Conservation (phyloP, 2,329 filamentous ascomycete species). For the Fusarium sp. region DNA sequence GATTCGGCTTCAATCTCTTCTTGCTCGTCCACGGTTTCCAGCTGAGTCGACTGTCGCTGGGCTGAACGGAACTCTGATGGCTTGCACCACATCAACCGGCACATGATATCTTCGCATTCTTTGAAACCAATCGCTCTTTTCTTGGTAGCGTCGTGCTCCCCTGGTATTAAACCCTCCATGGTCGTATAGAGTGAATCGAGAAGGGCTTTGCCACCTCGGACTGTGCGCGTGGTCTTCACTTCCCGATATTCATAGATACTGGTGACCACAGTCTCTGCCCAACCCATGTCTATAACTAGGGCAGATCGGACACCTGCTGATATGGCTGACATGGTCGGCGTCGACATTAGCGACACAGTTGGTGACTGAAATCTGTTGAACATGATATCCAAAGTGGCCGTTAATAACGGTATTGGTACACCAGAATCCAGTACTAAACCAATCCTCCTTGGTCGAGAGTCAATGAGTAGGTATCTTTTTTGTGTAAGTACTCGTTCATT, state of each 20-base stretch:
- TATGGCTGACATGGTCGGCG: constrained; percentile 77
- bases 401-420: constrained; percentile 81
- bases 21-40: constrained; percentile 66
- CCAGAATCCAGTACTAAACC: constrained; percentile 81
- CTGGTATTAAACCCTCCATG: constrained; percentile 55
- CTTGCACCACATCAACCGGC: constrained; percentile 81
- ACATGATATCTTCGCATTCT: constrained; percentile 83
- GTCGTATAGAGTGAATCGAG: constrained; percentile 75
- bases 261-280: constrained; percentile 88
- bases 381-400: constrained; percentile 78
- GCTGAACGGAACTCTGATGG: constrained; percentile 47
- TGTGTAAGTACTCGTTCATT: constrained; percentile 20
- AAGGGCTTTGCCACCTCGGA: constrained; percentile 79
- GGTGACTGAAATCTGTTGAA: constrained; percentile 86
- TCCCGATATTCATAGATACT: constrained; percentile 92
- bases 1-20: constrained; percentile 60
- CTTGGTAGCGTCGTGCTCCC: constrained; percentile 48
- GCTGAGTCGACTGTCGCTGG: constrained; percentile 53
- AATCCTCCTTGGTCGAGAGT: constrained; percentile 79
- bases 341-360: constrained; percentile 82
- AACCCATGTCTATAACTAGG: constrained; percentile 89
- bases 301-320: constrained; percentile 88
- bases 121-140: constrained; percentile 70
- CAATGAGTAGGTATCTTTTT: constrained; percentile 71
- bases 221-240: constrained; percentile 74